These are phyloP conservation scores for Claviceps lovelessii DNA, from an alignment of 2,329 filamentous ascomycete species.

Conservation along the genomic window DNA sequence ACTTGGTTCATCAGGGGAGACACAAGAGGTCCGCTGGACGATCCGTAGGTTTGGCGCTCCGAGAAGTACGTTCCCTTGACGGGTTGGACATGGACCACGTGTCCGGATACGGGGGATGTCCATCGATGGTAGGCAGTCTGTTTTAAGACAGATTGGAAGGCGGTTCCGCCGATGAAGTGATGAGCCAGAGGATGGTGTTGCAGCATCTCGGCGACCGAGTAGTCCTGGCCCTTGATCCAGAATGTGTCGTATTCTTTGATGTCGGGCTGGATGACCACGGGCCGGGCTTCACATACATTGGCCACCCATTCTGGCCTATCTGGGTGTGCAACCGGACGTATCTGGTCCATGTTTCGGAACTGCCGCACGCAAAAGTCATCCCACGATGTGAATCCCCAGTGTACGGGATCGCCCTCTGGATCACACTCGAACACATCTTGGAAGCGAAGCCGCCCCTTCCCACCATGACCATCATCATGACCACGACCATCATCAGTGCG, in stretches of 20 bases:
- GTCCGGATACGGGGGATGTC: not conserved
- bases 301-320: not conserved
- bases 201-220: constrained; percentile 47
- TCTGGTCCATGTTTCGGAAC: not conserved
- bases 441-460: not conserved
- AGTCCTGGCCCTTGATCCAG: constrained; percentile 52
- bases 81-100: not conserved
- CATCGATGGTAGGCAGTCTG: not conserved
- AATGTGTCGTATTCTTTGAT: constrained; percentile 42
- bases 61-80: not conserved
- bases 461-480: too few species aligned
- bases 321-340: not conserved
- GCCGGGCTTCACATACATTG: constrained; percentile 14
- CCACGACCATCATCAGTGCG: too few species aligned
- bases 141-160: not conserved
- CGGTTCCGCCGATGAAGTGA: constrained; percentile 25
- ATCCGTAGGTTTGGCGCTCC: not conserved
- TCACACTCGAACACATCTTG: not conserved
- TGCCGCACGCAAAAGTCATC: not conserved
- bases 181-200: constrained; percentile 30
- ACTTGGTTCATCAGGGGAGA: not conserved
- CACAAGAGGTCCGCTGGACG: too few species aligned
- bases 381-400: not conserved
- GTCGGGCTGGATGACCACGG: constrained; percentile 31
- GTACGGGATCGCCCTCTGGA: not conserved